These are phyloP conservation scores for Scalesia atractyloides DNA, from an alignment of 129 eudicot genomes.

Conservation along the genomic window DNA sequence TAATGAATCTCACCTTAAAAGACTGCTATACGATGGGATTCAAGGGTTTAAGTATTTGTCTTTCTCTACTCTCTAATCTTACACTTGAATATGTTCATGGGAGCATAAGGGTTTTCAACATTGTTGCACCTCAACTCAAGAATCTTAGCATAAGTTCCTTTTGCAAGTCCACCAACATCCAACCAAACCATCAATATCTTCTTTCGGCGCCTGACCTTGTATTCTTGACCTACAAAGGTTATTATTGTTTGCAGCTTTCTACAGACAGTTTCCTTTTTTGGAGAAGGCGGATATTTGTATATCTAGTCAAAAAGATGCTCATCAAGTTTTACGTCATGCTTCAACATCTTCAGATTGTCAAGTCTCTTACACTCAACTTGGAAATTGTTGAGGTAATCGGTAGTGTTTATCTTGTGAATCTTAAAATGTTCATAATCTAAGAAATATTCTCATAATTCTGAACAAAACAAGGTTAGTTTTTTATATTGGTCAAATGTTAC, in stretches of 20 bases:
- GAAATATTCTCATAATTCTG: no score
- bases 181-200: background rate
- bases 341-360: constrained; percentile 15
- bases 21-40: background rate
- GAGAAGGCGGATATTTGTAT: constrained; percentile 23
- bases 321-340: background rate
- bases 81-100: background rate
- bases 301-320: background rate
- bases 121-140: constrained; percentile 28
- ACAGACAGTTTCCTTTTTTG: background rate
- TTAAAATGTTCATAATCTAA: no score
- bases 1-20: constrained; percentile 22
- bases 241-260: background rate
- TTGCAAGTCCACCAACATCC: no score
- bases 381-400: constrained; percentile 17
- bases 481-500: background rate
- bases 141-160: background rate
- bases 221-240: background rate
- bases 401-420: background rate
- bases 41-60: background rate
- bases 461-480: no score
- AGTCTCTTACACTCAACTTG: constrained; percentile 7
- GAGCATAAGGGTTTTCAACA: background rate
- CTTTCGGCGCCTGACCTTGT: constrained; percentile 20
- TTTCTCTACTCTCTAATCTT: constrained; percentile 1